Conservation (phyloP, 768 basidiomycete species). For the Hygrophorus pudorinus region DNA sequence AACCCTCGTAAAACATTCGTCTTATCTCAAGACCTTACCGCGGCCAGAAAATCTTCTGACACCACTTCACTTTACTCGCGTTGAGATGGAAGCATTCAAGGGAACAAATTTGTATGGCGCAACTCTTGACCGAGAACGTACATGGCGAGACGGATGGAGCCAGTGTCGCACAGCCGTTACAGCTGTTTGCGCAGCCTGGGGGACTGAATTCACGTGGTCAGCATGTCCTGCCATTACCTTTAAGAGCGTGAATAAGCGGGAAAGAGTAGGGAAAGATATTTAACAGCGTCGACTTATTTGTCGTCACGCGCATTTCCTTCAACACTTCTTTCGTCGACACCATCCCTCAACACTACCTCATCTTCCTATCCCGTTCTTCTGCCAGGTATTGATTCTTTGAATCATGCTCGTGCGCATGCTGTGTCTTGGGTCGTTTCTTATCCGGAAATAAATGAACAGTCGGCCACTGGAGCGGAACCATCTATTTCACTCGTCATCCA, state of each 20-base stretch:
- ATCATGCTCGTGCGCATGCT: conserved; percentile 71
- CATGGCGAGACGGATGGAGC: conserved; percentile 57
- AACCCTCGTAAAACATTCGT: conserved; percentile 29
- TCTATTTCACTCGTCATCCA: conserved; percentile 57
- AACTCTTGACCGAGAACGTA: conserved; percentile 50
- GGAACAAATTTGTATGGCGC: conserved; percentile 82
- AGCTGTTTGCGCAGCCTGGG: conserved; percentile 30
- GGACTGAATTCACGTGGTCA: conserved; percentile 56
- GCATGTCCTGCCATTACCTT: conserved; percentile 12
- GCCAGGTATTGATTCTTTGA: conserved; percentile 80
- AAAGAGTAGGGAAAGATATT: conserved; percentile 52
- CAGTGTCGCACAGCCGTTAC: conserved; percentile 36
- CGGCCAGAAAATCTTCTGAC: conserved; percentile 46
- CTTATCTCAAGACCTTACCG: conserved; percentile 68
- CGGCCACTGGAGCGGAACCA: conserved; percentile 3
- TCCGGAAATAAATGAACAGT: conserved; percentile 15
- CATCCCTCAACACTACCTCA: conserved; percentile 40
- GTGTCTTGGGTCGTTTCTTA: conserved; percentile 71
- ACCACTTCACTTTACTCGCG: conserved; percentile 56
- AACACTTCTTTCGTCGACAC: conserved; percentile 50
- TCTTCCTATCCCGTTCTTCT: conserved; percentile 69
- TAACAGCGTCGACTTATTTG: conserved; percentile 64
- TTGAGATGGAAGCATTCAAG: conserved; percentile 55
- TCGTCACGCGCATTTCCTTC: conserved; percentile 92
- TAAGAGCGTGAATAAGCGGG: not conserved